phyloP scores from a whole-genome alignment of 371 early-diverging fungal species.

The Massospora cicadina region DNA sequence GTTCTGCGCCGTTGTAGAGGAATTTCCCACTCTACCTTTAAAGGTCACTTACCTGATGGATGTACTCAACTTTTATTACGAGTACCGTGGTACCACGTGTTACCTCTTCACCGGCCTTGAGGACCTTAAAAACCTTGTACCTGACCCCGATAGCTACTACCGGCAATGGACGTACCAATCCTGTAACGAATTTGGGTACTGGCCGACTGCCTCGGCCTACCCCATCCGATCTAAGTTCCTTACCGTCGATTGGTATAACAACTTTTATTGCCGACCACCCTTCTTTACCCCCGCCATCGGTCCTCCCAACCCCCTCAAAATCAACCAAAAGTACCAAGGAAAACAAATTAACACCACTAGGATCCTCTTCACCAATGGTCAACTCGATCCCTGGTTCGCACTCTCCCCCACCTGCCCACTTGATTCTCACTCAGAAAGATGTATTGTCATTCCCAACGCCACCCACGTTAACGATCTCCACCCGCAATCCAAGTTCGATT shows the following conservation, averaged over 20 bases:
- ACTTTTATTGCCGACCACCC: background rate
- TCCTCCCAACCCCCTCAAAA: slow-evolving; percentile 17
- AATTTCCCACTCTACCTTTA: background rate
- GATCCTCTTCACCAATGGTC: slow-evolving; percentile 36
- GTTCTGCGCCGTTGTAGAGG: background rate
- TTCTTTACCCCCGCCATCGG: slow-evolving; percentile 11
- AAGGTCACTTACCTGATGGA: background rate
- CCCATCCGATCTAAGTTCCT: slow-evolving; percentile 20
- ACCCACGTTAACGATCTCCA: slow-evolving; percentile 12
- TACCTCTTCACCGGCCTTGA: background rate
- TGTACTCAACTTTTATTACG: background rate
- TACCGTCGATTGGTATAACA: background rate
- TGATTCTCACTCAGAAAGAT: background rate
- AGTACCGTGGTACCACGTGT: background rate
- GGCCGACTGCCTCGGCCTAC: slow-evolving; percentile 29
- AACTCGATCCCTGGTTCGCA: slow-evolving; percentile 40
- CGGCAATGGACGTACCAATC: slow-evolving; percentile 18
- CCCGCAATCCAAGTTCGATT: too few species aligned
- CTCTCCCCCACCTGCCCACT: slow-evolving; percentile 18
- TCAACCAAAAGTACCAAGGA: slow-evolving; percentile 28
- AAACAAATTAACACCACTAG: slow-evolving; percentile 24
- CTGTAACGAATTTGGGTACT: slow-evolving; percentile 51
- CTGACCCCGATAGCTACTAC: background rate
- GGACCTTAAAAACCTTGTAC: background rate
- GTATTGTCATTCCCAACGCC: slow-evolving; percentile 11